Conservation (phyloP, 1,139 yeast genomes). For the Taiozyma sp. region DNA sequence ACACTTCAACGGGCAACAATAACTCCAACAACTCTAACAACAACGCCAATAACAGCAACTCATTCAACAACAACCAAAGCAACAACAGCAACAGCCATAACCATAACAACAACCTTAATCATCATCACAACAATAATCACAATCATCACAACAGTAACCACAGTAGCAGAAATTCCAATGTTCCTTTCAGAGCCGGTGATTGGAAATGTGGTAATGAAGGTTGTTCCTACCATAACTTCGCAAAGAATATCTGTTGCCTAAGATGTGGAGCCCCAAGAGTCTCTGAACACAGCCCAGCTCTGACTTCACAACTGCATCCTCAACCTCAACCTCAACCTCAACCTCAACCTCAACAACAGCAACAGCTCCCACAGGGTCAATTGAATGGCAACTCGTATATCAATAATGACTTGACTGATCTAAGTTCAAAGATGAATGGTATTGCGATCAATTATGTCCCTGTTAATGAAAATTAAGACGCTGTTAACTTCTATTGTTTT, state of each 20-base stretch:
- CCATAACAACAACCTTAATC: slow-evolving; percentile 11
- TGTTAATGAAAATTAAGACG: slow-evolving; percentile 4
- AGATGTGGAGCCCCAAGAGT: slow-evolving; percentile 79
- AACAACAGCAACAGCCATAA: slow-evolving; percentile 3
- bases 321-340: background rate
- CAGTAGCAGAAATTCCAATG: slow-evolving; percentile 35
- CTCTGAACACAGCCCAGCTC: slow-evolving; percentile 5
- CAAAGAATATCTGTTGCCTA: slow-evolving; percentile 81
- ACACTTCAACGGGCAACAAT: background rate
- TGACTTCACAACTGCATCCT: slow-evolving; percentile 1
- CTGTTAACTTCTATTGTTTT: background rate
- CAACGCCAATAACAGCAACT: slow-evolving; percentile 9
- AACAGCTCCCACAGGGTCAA: slow-evolving; percentile 8
- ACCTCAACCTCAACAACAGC: background rate
- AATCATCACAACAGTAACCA: slow-evolving; percentile 9
- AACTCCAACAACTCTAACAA: slow-evolving; percentile 3
- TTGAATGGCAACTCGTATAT: background rate
- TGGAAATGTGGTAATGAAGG: slow-evolving; percentile 85
- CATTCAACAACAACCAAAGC: slow-evolving; percentile 3
- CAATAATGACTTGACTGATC: slow-evolving; percentile 4
- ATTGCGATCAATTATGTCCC: slow-evolving; percentile 10
- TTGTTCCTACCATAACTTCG: slow-evolving; percentile 90
- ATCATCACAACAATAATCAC: slow-evolving; percentile 6
- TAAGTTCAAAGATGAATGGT: slow-evolving; percentile 17
- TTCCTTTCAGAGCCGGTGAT: slow-evolving; percentile 95